phyloP scores from a whole-genome alignment of 352 stramenopile species.

The Globisporangium irregulare region DNA sequence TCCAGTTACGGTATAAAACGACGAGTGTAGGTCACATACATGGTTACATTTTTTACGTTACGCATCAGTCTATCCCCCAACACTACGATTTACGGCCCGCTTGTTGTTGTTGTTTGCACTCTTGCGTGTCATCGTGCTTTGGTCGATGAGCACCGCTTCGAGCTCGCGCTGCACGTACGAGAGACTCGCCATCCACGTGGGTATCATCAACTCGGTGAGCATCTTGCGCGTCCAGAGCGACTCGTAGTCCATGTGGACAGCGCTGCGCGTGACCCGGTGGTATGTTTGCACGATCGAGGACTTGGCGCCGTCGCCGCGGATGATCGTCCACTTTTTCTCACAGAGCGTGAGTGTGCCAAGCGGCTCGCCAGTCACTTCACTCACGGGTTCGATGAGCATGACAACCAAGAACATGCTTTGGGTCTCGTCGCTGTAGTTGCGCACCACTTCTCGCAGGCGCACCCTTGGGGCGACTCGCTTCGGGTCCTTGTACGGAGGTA shows the following conservation, averaged over 20 bases:
- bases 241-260: background rate
- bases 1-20: no score
- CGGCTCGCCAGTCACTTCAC: background rate
- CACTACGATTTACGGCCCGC: background rate
- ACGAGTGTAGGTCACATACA: no score
- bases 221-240: background rate
- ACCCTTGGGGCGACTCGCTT: background rate
- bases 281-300: slow-evolving; percentile 2
- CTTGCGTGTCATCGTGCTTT: background rate
- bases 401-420: background rate
- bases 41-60: background rate
- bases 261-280: background rate
- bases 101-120: background rate
- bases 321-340: background rate
- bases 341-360: background rate
- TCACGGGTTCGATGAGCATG: slow-evolving; percentile 1
- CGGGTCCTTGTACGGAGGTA: background rate
- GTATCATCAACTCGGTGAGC: background rate
- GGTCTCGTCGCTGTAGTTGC: background rate
- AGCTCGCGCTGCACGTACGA: background rate
- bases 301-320: background rate
- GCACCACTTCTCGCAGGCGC: background rate
- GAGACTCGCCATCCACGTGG: background rate
- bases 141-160: background rate
- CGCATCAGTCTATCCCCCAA: background rate